These are phyloP conservation scores for Mortierella claussenii DNA, from an alignment of 192 early-diverging fungal species.

Conservation along the genomic window DNA sequence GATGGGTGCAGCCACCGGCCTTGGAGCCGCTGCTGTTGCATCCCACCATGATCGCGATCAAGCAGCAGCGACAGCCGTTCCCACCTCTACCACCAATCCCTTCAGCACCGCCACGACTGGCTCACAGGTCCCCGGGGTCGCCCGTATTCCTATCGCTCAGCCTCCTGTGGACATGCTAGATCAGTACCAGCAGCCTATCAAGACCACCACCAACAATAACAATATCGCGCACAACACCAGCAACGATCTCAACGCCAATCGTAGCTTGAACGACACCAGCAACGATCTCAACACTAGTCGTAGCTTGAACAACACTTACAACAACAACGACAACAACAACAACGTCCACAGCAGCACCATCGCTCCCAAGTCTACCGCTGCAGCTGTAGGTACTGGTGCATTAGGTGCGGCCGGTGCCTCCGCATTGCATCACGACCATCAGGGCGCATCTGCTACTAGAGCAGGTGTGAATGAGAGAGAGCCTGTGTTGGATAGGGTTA, in stretches of 20 bases:
- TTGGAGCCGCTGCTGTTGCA: too few species aligned
- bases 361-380: background rate
- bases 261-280: too few species aligned
- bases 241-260: too few species aligned
- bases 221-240: too few species aligned
- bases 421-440: too few species aligned
- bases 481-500: background rate
- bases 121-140: background rate
- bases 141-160: conserved; percentile 16
- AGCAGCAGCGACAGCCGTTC: too few species aligned
- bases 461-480: too few species aligned
- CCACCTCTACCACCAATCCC: background rate
- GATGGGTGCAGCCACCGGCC: too few species aligned
- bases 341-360: background rate
- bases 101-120: background rate
- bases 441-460: too few species aligned
- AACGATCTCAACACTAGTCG: too few species aligned
- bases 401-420: background rate
- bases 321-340: background rate
- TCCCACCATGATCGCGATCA: too few species aligned
- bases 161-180: background rate
- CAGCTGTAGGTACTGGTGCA: background rate
- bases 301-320: too few species aligned
- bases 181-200: conserved; percentile 2
- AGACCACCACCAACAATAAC: background rate